A percentile compares a stretch with the other conserved stretches of the same genome.
Evolutionary conservation across 164 flowering plant genomes (phyloP).

Genomic region (Aristolochia fimbriata): DNA sequence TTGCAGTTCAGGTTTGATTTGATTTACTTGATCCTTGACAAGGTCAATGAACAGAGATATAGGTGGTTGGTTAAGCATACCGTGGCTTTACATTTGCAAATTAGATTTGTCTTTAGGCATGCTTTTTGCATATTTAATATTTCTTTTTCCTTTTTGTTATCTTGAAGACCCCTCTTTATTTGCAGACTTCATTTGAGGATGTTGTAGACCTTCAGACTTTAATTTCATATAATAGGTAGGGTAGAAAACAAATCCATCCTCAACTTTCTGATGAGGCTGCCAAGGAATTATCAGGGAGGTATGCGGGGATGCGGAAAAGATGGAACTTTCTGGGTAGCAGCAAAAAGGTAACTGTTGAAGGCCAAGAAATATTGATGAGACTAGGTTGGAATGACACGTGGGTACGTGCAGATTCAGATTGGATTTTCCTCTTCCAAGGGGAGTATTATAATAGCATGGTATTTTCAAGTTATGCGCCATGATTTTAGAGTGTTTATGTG

Average conservation of each 20-base stretch:
- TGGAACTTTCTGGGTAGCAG: slow-evolving; percentile 99
- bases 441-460: too few species aligned
- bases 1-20: slow-evolving; percentile 74
- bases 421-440: too few species aligned
- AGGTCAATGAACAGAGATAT: slow-evolving; percentile 90
- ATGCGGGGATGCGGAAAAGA: slow-evolving; percentile 89
- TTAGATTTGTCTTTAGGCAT: slow-evolving; percentile 53
- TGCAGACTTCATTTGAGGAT: too few species aligned
- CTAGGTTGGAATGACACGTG: too few species aligned
- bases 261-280: slow-evolving; percentile 98
- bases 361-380: too few species aligned
- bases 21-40: slow-evolving; percentile 89
- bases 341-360: slow-evolving; percentile 92
- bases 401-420: too few species aligned
- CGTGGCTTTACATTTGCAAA: slow-evolving; percentile 76
- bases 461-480: too few species aligned
- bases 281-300: slow-evolving; percentile 77
- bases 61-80: slow-evolving; percentile 94
- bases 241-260: too few species aligned
- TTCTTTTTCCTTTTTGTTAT: too few species aligned
- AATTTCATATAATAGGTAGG: slow-evolving; percentile 77
- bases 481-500: too few species aligned
- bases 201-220: too few species aligned
- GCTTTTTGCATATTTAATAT: background rate
- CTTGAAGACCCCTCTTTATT: too few species aligned